Percentiles rank a stretch among this genome's conserved stretches.
Evolutionary conservation across 805 yeast genomes (phyloP).

Genomic region (Yamadazyma tumulicola): DNA sequence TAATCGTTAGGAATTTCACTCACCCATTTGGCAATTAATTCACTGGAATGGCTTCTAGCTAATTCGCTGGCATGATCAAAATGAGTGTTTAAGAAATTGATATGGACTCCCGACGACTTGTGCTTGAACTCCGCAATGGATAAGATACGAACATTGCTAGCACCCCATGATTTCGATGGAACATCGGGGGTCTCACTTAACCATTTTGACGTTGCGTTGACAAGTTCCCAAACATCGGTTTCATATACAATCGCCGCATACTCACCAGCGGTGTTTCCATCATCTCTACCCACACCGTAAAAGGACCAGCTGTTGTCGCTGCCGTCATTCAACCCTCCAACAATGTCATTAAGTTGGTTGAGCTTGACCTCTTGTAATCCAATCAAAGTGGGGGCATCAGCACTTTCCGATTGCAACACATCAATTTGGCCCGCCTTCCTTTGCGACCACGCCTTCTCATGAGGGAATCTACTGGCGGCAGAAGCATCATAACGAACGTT

Average conservation of each 20-base stretch:
- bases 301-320: conserved; percentile 30
- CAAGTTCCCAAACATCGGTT: conserved; percentile 31
- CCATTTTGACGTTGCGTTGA: conserved; percentile 47
- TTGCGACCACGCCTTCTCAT: conserved; percentile 45
- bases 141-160: conserved; percentile 37
- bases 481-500: conserved; percentile 44
- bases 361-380: conserved; percentile 38
- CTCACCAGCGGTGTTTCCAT: conserved; percentile 49
- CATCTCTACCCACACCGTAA: conserved; percentile 50
- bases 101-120: conserved; percentile 44
- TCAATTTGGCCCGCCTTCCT: conserved; percentile 36
- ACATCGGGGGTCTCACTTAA: conserved; percentile 49
- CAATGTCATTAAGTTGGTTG: conserved; percentile 39
- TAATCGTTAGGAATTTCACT: conserved; percentile 25
- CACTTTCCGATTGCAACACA: conserved; percentile 6
- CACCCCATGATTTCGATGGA: conserved; percentile 43
- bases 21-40: conserved; percentile 41
- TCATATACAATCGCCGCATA: conserved; percentile 47
- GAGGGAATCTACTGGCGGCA: conserved; percentile 24
- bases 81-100: conserved; percentile 46
- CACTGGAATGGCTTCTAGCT: conserved; percentile 45
- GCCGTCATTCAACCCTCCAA: conserved; percentile 35
- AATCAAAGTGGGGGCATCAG: conserved; percentile 28
- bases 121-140: conserved; percentile 32
- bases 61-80: conserved; percentile 46